A percentile compares a stretch with the other conserved stretches of the same genome.
Evolutionary conservation across 345 rosid genomes (phyloP).

Genomic region (Citropsis articulata): DNA sequence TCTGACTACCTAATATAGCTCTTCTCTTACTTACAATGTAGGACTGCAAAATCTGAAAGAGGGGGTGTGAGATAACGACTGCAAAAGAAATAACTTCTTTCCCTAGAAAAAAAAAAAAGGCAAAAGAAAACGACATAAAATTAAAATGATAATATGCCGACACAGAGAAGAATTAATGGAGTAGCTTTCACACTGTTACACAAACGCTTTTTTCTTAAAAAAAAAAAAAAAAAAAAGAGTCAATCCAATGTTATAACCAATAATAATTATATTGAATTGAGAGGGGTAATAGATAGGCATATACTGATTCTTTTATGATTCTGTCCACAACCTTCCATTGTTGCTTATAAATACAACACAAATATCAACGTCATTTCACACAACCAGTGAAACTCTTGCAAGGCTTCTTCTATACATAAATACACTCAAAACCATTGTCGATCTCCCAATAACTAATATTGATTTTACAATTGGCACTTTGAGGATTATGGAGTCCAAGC

Average conservation of each 20-base stretch:
- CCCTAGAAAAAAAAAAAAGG: neutral
- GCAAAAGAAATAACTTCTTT: neutral
- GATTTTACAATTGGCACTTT: neutral
- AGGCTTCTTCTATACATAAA: no score
- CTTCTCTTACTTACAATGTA: neutral
- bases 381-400: neutral
- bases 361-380: neutral
- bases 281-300: neutral
- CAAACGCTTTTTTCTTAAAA: neutral
- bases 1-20: neutral
- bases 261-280: neutral
- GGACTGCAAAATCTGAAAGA: neutral
- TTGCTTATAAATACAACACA: constrained; percentile 19
- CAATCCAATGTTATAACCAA: no score
- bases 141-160: neutral
- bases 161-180: neutral
- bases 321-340: constrained; percentile 13
- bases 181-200: neutral
- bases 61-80: neutral
- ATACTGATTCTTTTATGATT: neutral
- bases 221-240: no score
- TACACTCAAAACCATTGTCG: no score
- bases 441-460: no score
- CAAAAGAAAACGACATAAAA: neutral
- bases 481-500: constrained; percentile 29